phyloP scores from a whole-genome alignment of 2,329 filamentous ascomycete species.

The Trichoderma hamatum region DNA sequence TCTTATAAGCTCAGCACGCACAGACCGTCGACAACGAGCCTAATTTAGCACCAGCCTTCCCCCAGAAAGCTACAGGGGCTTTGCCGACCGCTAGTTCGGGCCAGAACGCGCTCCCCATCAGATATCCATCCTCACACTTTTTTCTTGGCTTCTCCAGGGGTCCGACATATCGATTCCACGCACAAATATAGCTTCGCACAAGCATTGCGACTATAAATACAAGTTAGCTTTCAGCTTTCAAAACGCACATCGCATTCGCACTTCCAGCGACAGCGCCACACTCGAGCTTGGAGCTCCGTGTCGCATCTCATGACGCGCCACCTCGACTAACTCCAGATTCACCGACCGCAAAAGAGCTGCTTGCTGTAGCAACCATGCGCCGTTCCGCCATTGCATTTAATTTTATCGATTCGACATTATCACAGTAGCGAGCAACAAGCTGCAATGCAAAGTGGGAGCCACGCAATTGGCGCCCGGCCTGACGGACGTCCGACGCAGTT shows the following conservation, averaged over 20 bases:
- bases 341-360: neutral
- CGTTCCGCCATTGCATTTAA: constrained; percentile 3
- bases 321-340: constrained; percentile 13
- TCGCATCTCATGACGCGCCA: constrained; percentile 26
- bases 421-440: neutral
- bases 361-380: constrained; percentile 20
- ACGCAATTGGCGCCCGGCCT: constrained; percentile 31
- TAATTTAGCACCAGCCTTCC: neutral
- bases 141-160: constrained; percentile 1
- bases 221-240: neutral
- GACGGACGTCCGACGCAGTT: constrained; percentile 35
- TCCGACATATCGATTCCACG: neutral
- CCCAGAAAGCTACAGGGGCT: constrained; percentile 8
- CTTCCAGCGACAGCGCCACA: neutral
- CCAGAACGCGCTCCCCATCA: constrained; percentile 21
- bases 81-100: constrained; percentile 21
- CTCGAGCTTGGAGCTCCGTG: neutral
- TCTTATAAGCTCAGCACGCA: neutral
- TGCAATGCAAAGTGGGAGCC: constrained; percentile 36
- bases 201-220: neutral
- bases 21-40: constrained; percentile 6
- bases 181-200: neutral
- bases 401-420: neutral
- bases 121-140: neutral
- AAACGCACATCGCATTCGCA: neutral